Evolutionary conservation across 2,329 filamentous ascomycete species (phyloP).

Genomic region (Trematosphaeria pertusa): DNA sequence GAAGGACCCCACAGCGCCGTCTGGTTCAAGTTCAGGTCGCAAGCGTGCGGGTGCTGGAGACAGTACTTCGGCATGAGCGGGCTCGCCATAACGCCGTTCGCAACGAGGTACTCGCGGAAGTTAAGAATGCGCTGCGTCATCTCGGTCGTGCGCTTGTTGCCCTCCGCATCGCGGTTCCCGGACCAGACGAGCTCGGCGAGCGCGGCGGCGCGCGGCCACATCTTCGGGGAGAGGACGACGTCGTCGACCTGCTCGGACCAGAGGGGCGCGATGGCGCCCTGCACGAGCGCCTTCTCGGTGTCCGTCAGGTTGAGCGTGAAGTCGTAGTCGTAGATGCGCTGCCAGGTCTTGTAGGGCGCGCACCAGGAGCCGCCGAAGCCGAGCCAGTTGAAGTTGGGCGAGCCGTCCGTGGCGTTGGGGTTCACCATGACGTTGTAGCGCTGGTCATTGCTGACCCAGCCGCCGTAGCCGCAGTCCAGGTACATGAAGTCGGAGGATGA

Average conservation of each 20-base stretch:
- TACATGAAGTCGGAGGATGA: conserved; percentile 64
- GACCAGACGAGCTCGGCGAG: conserved; percentile 64
- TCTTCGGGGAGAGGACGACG: conserved; percentile 56
- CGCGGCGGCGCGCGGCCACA: conserved; percentile 65
- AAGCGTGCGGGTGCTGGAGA: conserved; percentile 63
- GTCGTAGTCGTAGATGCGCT: conserved; percentile 66
- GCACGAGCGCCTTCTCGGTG: conserved; percentile 56
- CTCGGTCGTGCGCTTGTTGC: conserved; percentile 59
- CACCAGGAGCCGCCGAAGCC: conserved; percentile 64
- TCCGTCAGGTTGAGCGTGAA: conserved; percentile 59
- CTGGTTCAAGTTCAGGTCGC: conserved; percentile 63
- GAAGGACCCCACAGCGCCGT: conserved; percentile 32
- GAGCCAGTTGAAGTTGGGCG: conserved; percentile 62
- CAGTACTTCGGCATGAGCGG: conserved; percentile 65
- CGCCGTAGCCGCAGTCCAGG: conserved; percentile 63
- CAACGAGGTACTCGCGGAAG: conserved; percentile 66
- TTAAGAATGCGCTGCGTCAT: conserved; percentile 65
- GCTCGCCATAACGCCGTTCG: conserved; percentile 59
- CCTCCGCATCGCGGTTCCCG: conserved; percentile 58
- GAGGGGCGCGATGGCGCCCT: conserved; percentile 61
- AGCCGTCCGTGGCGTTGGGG: conserved; percentile 50
- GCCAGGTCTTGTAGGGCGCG: conserved; percentile 66
- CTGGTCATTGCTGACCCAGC: conserved; percentile 62
- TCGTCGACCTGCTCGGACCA: conserved; percentile 65
- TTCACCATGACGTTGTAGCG: conserved; percentile 63